Evolutionary conservation across 257 asterid species (phyloP).

Genomic region (Solanum megistacrolobum): DNA sequence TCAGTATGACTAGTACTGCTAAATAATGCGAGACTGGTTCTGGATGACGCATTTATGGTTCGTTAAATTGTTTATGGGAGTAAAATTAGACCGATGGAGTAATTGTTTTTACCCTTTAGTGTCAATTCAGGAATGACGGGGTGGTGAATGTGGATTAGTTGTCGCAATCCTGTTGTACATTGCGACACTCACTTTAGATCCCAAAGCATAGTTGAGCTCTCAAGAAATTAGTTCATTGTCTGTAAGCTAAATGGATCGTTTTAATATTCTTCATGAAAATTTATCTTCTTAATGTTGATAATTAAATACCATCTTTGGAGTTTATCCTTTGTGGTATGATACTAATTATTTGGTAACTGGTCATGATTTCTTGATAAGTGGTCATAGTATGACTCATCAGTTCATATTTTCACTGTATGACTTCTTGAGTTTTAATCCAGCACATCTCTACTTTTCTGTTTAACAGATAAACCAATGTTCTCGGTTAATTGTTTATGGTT

Average conservation of each 20-base stretch:
- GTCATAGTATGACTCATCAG: neutral
- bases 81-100: neutral
- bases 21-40: neutral
- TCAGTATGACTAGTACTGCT: neutral
- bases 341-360: neutral
- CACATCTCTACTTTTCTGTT: neutral
- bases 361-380: neutral
- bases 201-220: neutral
- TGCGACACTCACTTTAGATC: neutral
- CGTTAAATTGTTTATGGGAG: neutral
- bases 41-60: neutral
- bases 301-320: neutral
- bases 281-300: neutral
- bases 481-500: neutral
- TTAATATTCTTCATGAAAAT: neutral
- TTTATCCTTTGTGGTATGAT: neutral
- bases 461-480: neutral
- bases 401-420: neutral
- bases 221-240: neutral
- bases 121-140: neutral
- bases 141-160: neutral
- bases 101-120: neutral
- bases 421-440: neutral
- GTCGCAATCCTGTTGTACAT: neutral
- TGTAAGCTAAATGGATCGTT: neutral